These are phyloP conservation scores for Sordariomycetes sp. DNA, from an alignment of 2,329 filamentous ascomycete species.

Conservation along the genomic window DNA sequence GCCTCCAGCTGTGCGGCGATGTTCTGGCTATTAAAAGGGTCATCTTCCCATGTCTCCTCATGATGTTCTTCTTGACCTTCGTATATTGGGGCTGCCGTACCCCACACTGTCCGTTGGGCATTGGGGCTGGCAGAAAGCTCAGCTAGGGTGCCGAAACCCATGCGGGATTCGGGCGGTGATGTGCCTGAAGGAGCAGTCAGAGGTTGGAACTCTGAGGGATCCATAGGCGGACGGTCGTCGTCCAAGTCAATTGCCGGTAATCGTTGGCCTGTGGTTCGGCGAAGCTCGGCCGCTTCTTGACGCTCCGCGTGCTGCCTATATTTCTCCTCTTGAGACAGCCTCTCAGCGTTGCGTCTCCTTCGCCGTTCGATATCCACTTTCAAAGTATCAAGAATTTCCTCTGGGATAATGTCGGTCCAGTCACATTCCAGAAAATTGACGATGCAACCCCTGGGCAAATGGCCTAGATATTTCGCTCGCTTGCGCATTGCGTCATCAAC, in stretches of 20 bases:
- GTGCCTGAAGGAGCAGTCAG: slow-evolving; percentile 40
- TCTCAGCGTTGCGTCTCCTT: slow-evolving; percentile 70
- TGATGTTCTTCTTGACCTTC: no score
- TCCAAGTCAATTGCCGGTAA: slow-evolving; percentile 26
- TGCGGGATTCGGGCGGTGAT: slow-evolving; percentile 46
- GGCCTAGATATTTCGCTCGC: slow-evolving; percentile 76
- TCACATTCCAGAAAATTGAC: slow-evolving; percentile 89
- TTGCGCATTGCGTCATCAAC: slow-evolving; percentile 79
- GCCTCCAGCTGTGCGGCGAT: slow-evolving; percentile 50
- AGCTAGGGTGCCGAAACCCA: slow-evolving; percentile 59
- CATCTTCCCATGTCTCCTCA: slow-evolving; percentile 91
- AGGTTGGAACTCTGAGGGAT: slow-evolving; percentile 57
- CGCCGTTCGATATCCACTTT: slow-evolving; percentile 66
- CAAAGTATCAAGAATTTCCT: slow-evolving; percentile 68
- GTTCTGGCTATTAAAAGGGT: slow-evolving; percentile 56
- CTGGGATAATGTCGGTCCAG: slow-evolving; percentile 81
- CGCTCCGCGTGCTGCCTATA: slow-evolving; percentile 76
- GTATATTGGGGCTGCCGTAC: slow-evolving; percentile 57
- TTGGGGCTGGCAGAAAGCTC: slow-evolving; percentile 76
- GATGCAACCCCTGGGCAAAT: slow-evolving; percentile 83
- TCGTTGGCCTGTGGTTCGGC: slow-evolving; percentile 33
- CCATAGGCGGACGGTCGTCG: slow-evolving; percentile 31
- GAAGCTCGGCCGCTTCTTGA: slow-evolving; percentile 62
- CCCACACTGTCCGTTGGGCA: slow-evolving; percentile 78
- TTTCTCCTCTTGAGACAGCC: slow-evolving; percentile 78